These are phyloP conservation scores for Aspergillus campestris DNA, from an alignment of 495 filamentous ascomycete species.

Conservation along the genomic window DNA sequence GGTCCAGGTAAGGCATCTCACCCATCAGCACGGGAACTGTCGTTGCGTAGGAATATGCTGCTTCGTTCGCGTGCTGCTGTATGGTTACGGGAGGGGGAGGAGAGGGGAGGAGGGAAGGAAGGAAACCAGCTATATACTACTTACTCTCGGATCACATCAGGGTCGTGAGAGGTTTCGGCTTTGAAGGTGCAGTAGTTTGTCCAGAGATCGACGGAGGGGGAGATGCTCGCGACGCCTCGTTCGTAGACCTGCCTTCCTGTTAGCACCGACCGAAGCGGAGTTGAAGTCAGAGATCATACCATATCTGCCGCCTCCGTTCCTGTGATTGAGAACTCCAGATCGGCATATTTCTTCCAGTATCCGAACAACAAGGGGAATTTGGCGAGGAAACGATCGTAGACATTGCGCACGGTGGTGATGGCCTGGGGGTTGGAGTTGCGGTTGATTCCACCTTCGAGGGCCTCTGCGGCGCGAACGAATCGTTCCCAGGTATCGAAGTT, in stretches of 20 bases:
- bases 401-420: slow-evolving; percentile 71
- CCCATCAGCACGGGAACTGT: slow-evolving; percentile 40
- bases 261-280: slow-evolving; percentile 7
- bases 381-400: slow-evolving; percentile 87
- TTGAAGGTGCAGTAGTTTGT: slow-evolving; percentile 96
- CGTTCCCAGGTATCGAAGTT: slow-evolving; percentile 95
- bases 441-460: slow-evolving; percentile 86
- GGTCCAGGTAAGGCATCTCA: slow-evolving; percentile 44
- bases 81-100: slow-evolving; percentile 25
- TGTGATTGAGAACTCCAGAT: slow-evolving; percentile 91
- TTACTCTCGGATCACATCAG: slow-evolving; percentile 99
- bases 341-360: slow-evolving; percentile 99
- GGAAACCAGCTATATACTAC: slow-evolving; percentile 63
- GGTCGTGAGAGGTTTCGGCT: slow-evolving; percentile 89
- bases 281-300: slow-evolving; percentile 41
- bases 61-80: slow-evolving; percentile 32
- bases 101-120: slow-evolving; percentile 34
- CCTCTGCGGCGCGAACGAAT: slow-evolving; percentile 72
- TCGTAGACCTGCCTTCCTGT: slow-evolving; percentile 67
- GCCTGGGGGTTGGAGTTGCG: slow-evolving; percentile 94
- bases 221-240: slow-evolving; percentile 86
- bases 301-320: slow-evolving; percentile 97
- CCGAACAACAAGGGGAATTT: slow-evolving; percentile 96
- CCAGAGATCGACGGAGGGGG: slow-evolving; percentile 92
- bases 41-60: slow-evolving; percentile 23